phyloP scores from a whole-genome alignment of 2,329 filamentous ascomycete genomes.

The Fusarium compactum region DNA sequence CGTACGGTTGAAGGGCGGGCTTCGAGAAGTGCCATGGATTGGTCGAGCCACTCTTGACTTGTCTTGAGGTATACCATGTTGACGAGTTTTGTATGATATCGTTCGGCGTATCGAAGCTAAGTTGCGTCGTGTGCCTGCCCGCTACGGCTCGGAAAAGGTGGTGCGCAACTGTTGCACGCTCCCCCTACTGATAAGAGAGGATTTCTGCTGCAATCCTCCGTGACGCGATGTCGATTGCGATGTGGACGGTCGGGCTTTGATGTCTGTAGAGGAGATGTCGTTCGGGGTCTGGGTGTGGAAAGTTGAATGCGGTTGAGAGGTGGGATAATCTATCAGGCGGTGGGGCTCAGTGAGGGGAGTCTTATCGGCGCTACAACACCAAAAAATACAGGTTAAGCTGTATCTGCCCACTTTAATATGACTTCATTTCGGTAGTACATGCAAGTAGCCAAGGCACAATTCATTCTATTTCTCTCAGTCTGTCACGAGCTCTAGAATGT shows the following conservation, averaged over 20 bases:
- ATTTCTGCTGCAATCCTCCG: background rate
- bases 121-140: conserved; percentile 19
- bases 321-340: conserved; percentile 37
- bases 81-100: background rate
- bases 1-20: conserved; percentile 86
- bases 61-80: conserved; percentile 81
- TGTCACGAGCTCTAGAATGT: conserved; percentile 12
- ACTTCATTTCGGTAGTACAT: background rate
- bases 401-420: background rate
- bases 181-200: background rate
- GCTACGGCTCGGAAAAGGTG: conserved; percentile 1
- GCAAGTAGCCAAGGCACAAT: background rate
- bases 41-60: conserved; percentile 90
- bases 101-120: background rate
- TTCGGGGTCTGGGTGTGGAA: conserved; percentile 23
- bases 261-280: conserved; percentile 15
- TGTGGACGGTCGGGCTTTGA: background rate
- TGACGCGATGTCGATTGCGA: background rate
- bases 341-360: conserved; percentile 33
- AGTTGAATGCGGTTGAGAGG: conserved; percentile 35
- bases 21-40: conserved; percentile 86
- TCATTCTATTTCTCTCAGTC: background rate
- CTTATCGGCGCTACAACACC: conserved; percentile 28
- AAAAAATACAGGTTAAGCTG: background rate
- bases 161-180: background rate